Base-by-base conservation (phyloP, 2,329 filamentous ascomycete genomes). In the Fusarium abutilonis region DNA sequence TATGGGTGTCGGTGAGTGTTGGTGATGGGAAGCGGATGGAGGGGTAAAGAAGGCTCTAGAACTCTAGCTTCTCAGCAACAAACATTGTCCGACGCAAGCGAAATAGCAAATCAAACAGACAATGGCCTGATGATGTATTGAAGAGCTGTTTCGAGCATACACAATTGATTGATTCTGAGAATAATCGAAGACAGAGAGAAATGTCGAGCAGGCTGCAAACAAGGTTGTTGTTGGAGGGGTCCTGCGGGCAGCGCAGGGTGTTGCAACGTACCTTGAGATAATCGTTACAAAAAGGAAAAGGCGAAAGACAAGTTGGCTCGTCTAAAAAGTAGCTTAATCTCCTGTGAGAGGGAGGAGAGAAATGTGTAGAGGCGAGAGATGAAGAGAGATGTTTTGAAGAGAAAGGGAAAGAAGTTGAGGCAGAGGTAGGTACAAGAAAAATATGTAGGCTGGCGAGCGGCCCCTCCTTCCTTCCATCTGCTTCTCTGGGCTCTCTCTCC, bases 401-500 rank as follows among this genome's bases (percentile, higher is more conserved):
- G 61, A 60, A 52, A 61, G 61, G 63, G 65, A 67, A 26, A 67
- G 51, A 63, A 66, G 67, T 67, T 31, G 61, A 65, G 43, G 56
- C 48, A 49, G 56, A 59, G 60, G 65, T 51, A 65, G 70, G 67
- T 72, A 45, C 31, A 75, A 75, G 76, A 78, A 78, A 74, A 75
- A 75, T 66, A 66, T 66, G 63, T 66, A 72, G 63, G 67, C 66
- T 56, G 63, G 64, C 65, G 54, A 50, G 32, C 44, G 62, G 68
- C 68, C 68, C 68, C 68, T 70, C 68, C 68, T 68, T 58, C 63
- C 63, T 63, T 64, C 66, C 56, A 66, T 66, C 36, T 66, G 57
- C 15, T 70, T 69, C 69, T 70, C 69, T 68, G 7, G 26, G 19
- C 19, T 19, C 19, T 19, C 19, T 19, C 19, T 29, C 9, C 28